Evolutionary conservation across 768 basidiomycete genomes (phyloP).

Genomic region (Daedaleopsis nitida): DNA sequence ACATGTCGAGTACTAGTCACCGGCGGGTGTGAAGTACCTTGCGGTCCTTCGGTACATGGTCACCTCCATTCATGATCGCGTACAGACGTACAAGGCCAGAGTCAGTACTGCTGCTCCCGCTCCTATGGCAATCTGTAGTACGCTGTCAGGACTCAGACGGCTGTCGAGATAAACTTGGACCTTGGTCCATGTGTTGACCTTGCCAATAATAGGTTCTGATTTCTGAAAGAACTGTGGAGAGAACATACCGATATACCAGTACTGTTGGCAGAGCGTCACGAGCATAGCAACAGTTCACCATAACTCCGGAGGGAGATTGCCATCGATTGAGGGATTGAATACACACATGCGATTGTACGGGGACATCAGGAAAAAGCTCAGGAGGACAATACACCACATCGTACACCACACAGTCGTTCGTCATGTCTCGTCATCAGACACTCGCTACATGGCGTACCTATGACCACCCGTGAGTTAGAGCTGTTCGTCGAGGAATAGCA

Average conservation of each 20-base stretch:
- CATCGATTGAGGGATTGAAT: conserved; percentile 17
- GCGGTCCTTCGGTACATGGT: too few species aligned
- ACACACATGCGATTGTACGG: conserved; percentile 19
- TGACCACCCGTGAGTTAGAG: neutral
- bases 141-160: neutral
- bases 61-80: neutral
- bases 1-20: too few species aligned
- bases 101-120: neutral
- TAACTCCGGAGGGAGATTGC: conserved; percentile 5
- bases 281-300: neutral
- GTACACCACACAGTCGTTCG: conserved; percentile 23
- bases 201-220: neutral
- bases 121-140: neutral
- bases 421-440: conserved; percentile 12
- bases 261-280: neutral
- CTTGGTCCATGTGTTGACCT: neutral
- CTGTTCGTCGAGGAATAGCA: neutral
- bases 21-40: too few species aligned
- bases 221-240: neutral
- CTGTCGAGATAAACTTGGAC: too few species aligned
- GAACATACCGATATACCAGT: too few species aligned
- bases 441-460: conserved; percentile 57
- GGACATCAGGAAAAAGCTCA: conserved; percentile 15
- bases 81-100: neutral
- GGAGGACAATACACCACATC: conserved; percentile 24